phyloP scores from a whole-genome alignment of 371 early-diverging fungal species.

The Rhizopus stolonifer region DNA sequence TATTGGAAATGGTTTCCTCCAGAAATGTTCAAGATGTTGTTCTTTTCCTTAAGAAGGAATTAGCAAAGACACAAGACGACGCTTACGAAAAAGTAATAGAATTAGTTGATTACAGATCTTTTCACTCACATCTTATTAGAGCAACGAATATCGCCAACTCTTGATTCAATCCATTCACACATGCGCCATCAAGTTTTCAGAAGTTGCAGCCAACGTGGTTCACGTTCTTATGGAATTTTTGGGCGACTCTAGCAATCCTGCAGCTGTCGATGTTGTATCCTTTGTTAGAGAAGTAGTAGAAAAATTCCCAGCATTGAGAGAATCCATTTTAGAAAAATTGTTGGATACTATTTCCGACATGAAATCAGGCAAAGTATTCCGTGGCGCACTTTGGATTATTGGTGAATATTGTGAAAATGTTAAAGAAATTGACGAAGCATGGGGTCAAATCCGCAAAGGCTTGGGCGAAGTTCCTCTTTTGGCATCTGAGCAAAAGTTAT shows the following conservation, averaged over 20 bases:
- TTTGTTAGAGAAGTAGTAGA: conserved; percentile 97
- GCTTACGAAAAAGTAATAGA: conserved; percentile 78
- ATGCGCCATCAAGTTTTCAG: conserved; percentile 94
- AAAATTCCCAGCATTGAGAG: conserved; percentile 87
- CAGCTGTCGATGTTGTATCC: conserved; percentile 93
- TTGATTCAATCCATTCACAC: conserved; percentile 95
- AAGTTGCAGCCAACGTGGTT: conserved; percentile 92
- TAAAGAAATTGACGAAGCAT: conserved; percentile 79
- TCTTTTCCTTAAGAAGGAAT: conserved; percentile 88
- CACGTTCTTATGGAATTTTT: conserved; percentile 93
- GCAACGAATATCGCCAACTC: conserved; percentile 89
- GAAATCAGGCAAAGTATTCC: conserved; percentile 93
- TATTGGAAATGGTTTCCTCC: conserved; percentile 84
- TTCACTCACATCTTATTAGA: conserved; percentile 40
- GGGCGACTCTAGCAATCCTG: conserved; percentile 84
- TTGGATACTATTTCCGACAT: conserved; percentile 85
- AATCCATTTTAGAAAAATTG: conserved; percentile 75
- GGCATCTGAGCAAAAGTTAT: conserved; percentile 78
- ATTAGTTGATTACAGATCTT: neutral
- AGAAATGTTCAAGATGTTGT: conserved; percentile 95
- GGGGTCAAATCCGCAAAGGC: conserved; percentile 77
- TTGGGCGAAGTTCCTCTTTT: conserved; percentile 93
- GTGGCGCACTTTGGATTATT: conserved; percentile 97
- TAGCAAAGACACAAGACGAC: conserved; percentile 86
- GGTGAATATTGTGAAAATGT: conserved; percentile 85